Conservation (phyloP, 2,329 filamentous ascomycete species). For the Cryoendolithus antarcticus region DNA sequence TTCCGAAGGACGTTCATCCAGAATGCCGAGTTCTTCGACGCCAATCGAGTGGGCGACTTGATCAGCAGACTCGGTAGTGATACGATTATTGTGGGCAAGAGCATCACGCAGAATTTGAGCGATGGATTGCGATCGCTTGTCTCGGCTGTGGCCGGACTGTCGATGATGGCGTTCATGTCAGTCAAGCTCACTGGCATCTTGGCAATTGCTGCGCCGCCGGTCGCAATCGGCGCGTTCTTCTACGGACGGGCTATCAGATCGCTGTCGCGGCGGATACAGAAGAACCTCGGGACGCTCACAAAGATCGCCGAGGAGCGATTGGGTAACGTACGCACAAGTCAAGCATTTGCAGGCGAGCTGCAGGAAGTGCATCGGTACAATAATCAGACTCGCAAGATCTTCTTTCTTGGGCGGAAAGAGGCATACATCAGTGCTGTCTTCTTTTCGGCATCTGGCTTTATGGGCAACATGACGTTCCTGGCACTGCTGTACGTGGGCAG, state of each 20-base stretch:
- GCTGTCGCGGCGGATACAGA: slow-evolving; percentile 83
- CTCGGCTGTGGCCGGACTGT: slow-evolving; percentile 78
- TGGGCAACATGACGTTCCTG: slow-evolving; percentile 93
- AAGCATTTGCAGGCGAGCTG: slow-evolving; percentile 88
- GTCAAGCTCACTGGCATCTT: slow-evolving; percentile 80
- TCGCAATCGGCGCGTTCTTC: slow-evolving; percentile 80
- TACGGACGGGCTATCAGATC: slow-evolving; percentile 84
- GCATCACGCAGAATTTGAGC: slow-evolving; percentile 93
- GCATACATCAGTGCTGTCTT: slow-evolving; percentile 83
- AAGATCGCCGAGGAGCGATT: slow-evolving; percentile 98
- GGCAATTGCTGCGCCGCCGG: slow-evolving; percentile 75
- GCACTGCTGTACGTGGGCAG: slow-evolving; percentile 83
- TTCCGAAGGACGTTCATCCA: slow-evolving; percentile 91
- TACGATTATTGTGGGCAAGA: slow-evolving; percentile 96
- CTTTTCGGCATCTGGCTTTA: slow-evolving; percentile 74
- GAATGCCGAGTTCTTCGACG: slow-evolving; percentile 97
- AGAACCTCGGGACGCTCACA: slow-evolving; percentile 80
- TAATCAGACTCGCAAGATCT: slow-evolving; percentile 81
- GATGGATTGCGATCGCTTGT: slow-evolving; percentile 88
- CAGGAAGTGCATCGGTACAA: slow-evolving; percentile 89
- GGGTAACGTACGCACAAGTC: slow-evolving; percentile 90
- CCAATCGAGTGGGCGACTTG: slow-evolving; percentile 88
- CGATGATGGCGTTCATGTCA: slow-evolving; percentile 88
- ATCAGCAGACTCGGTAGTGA: slow-evolving; percentile 93
- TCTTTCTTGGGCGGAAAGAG: slow-evolving; percentile 74